A percentile compares a stretch with the other conserved stretches of the same genome.
These are phyloP conservation scores for Discostella pseudostelligera DNA, from an alignment of 108 stramenopile species.

Conservation along the genomic window DNA sequence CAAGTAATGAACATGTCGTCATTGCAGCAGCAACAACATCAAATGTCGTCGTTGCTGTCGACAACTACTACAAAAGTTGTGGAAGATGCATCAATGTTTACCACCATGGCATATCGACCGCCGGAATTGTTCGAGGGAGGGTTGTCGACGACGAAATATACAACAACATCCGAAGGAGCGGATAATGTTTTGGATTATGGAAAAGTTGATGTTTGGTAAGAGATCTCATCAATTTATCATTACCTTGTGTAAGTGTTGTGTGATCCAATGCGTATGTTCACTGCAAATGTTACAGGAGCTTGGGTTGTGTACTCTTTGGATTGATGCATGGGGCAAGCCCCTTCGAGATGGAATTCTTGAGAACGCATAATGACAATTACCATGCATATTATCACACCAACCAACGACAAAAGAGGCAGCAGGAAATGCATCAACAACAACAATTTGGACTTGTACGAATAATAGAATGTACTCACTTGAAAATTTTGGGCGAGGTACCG, in stretches of 20 bases:
- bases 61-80: conserved; percentile 27
- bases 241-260: neutral
- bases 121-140: conserved; percentile 86
- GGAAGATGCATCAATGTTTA: conserved; percentile 63
- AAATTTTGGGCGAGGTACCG: conserved; percentile 52
- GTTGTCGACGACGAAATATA: neutral
- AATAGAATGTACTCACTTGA: conserved; percentile 70
- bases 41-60: neutral
- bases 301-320: conserved; percentile 81
- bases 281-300: conserved; percentile 9
- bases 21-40: too few species aligned
- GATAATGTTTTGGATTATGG: conserved; percentile 58
- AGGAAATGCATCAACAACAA: conserved; percentile 6
- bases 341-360: conserved; percentile 66
- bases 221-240: neutral
- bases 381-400: too few species aligned
- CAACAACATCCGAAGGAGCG: neutral
- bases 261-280: neutral
- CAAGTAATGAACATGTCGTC: conserved; percentile 14
- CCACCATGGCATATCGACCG: conserved; percentile 81
- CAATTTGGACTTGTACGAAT: conserved; percentile 43
- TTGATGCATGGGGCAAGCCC: conserved; percentile 80
- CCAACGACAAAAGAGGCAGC: conserved; percentile 4
- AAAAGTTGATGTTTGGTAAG: conserved; percentile 76
- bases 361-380: conserved; percentile 1